A percentile compares a stretch with the other conserved stretches of the same genome.
Evolutionary conservation across 441 rosid species (phyloP).

Genomic region (Arabidopsis lyrata): DNA sequence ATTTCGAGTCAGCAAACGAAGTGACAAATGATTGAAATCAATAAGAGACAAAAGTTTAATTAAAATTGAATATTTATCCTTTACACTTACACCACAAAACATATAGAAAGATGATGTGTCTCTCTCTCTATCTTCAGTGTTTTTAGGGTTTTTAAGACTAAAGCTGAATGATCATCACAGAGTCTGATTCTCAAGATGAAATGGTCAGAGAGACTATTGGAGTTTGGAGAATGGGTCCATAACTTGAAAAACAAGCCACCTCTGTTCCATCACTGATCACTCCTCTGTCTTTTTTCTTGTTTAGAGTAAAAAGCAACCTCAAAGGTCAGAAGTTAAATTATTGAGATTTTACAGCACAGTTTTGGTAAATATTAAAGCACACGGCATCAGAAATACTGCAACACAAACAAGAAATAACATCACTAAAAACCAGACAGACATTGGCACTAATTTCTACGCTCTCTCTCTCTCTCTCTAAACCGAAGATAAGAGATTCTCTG

Average conservation of each 20-base stretch:
- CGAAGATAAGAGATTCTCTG: constrained; percentile 30
- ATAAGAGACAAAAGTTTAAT: constrained; percentile 34
- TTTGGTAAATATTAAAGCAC: constrained; percentile 33
- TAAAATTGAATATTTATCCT: constrained; percentile 14
- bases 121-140: constrained; percentile 24
- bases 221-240: constrained; percentile 42
- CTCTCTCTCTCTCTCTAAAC: constrained; percentile 16
- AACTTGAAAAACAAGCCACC: constrained; percentile 40
- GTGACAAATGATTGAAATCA: constrained; percentile 43
- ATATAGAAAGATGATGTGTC: not conserved
- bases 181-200: constrained; percentile 21
- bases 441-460: constrained; percentile 18
- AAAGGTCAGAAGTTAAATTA: constrained; percentile 26
- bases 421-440: constrained; percentile 25
- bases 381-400: constrained; percentile 42
- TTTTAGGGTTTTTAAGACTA: constrained; percentile 11
- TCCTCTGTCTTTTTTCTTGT: constrained; percentile 9
- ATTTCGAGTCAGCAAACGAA: constrained; percentile 34
- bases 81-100: not conserved
- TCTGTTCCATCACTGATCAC: constrained; percentile 34
- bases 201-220: constrained; percentile 29
- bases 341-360: constrained; percentile 26
- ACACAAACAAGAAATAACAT: constrained; percentile 22
- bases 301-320: constrained; percentile 40
- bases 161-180: constrained; percentile 24